Conservation (phyloP, 805 yeast genomes). For the Metschnikowia baotianmanensis region DNA sequence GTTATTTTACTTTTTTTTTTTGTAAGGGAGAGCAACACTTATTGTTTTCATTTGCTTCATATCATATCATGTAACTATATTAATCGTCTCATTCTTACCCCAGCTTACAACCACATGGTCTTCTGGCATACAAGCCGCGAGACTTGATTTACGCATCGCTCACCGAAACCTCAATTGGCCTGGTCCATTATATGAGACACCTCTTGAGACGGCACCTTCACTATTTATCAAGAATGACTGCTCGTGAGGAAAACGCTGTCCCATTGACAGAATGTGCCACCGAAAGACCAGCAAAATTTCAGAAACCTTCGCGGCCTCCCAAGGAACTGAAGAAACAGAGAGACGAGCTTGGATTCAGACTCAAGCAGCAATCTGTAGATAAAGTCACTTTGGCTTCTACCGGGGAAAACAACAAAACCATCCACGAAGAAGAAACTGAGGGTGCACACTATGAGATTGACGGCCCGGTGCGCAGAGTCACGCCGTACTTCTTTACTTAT, state of each 20-base stretch:
- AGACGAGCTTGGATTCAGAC: slow-evolving; percentile 48
- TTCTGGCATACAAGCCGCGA: too few relatives aligned
- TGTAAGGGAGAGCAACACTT: too few relatives aligned
- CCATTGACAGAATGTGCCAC: too few relatives aligned
- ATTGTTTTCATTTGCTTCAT: too few relatives aligned
- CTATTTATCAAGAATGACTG: slow-evolving; percentile 1
- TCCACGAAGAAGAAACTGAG: slow-evolving; percentile 55
- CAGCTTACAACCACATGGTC: too few relatives aligned
- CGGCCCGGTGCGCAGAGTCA: slow-evolving; percentile 65
- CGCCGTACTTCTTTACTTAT: slow-evolving; percentile 87
- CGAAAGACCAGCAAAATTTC: slow-evolving; percentile 2
- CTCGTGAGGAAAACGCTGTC: background rate
- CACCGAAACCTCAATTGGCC: too few relatives aligned
- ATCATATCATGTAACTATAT: too few relatives aligned
- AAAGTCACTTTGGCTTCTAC: slow-evolving; percentile 41
- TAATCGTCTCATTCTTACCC: too few relatives aligned
- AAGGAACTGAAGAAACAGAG: slow-evolving; percentile 24
- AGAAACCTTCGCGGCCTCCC: slow-evolving; percentile 5
- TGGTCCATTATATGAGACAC: slow-evolving; percentile 1
- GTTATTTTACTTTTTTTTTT: too few relatives aligned
- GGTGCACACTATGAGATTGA: slow-evolving; percentile 56
- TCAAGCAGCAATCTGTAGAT: slow-evolving; percentile 44
- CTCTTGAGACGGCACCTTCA: background rate
- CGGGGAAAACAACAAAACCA: slow-evolving; percentile 36
- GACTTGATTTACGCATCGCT: too few relatives aligned